Base-by-base conservation (phyloP, 495 filamentous ascomycete genomes). In the Penicillium cosmopolitanum region DNA sequence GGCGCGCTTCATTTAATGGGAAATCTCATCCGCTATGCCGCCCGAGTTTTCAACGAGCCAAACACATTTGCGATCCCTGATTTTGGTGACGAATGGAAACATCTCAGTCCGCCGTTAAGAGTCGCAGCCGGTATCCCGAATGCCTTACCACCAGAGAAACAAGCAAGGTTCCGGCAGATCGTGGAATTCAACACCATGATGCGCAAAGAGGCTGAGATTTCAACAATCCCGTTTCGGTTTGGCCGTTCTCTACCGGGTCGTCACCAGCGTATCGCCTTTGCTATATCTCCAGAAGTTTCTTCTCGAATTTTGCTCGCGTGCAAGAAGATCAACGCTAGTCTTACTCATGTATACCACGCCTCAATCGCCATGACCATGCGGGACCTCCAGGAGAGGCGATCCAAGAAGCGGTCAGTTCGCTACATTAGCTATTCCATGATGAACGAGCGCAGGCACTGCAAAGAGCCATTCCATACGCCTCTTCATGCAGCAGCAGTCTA, bases 1-100 rank as follows among this genome's bases (percentile, higher is more conserved):
- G 78, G 80, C 28, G 70, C 74, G 11, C 67, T 81, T 2, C 64
- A 67, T n/a, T 60, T 82, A 43, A 60, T 67, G 54, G 57, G 67
- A 31, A 71, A 62, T 36, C 57, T 71, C 11, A 51, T 71, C 12
- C 38, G 53, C 13, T 58, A 63, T 25, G 65, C 65, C 0, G 56
- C 61, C 1, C 36, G 54, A 6, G 58, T 59, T 0, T 53, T 60
- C 9, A 55, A 57, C 3, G 33, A 60, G 1, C 56, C 47, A 23
- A 11, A 47, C 5, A 33, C 2, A 1, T 66, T 64, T 18, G 9
- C 1, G 3, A 31, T 59, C 3, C 58, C 66, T 6, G 16, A 44
- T n/a, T 44, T 44, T 19, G 42, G 42, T 10, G 42, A 44, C 16
- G 42, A 44, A 10, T 65, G 61, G 67, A 55, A 19, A 12, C 63